Base-by-base conservation (phyloP, 176 grass and related monocot species). In the Avena atlantica region DNA sequence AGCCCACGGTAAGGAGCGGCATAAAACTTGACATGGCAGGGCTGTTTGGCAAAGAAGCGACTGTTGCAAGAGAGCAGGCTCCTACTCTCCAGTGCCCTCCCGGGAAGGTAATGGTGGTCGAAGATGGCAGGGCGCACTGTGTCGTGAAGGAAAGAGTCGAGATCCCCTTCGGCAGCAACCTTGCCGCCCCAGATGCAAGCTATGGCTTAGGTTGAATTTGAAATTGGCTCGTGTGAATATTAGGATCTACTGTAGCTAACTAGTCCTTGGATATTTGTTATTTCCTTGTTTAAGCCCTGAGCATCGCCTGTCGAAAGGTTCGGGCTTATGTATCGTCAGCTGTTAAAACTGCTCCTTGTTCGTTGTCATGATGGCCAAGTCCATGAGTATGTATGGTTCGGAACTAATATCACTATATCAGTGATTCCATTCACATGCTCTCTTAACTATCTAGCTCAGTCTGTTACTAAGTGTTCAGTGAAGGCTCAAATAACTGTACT, bases 141-240 rank as follows among this genome's bases (percentile, higher is more conserved):
- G 49, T 98, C 24, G 96, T 93, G 21, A 98, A 93, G 87, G 94
- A 95, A 83, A 73, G 96, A 27, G 77, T 98, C 3, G 92, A 95
- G 78, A 55, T 95, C 1, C 96, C 93, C 4, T 98, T 98, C 2
- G 87, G 88, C 53, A 83, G 85, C 4, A 86, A 86, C 79, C 63
- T 98, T 13, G 67, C 78, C 1, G 44, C 83, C 12, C 92, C 93
- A 11, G 89, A 86, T 82, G 91, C 86, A 80, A 92, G 90, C 24
- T 96, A 96, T 56, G 94, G 96, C 20, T 90, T 94, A 48, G 96
- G 96, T 21, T 98, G 88, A 98, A 9, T 14, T 14, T 2, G 2
- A 37, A 36, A 55, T 17, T 8, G 5, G 49, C 5, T 14, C 3
- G 0, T 90, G 91, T 82, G 85, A 85, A 78, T 85, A 44, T 83